A percentile compares a stretch with the other conserved stretches of the same genome.
Conservation (phyloP, 192 early-diverging fungal genomes). For the Coemansia sp. region DNA sequence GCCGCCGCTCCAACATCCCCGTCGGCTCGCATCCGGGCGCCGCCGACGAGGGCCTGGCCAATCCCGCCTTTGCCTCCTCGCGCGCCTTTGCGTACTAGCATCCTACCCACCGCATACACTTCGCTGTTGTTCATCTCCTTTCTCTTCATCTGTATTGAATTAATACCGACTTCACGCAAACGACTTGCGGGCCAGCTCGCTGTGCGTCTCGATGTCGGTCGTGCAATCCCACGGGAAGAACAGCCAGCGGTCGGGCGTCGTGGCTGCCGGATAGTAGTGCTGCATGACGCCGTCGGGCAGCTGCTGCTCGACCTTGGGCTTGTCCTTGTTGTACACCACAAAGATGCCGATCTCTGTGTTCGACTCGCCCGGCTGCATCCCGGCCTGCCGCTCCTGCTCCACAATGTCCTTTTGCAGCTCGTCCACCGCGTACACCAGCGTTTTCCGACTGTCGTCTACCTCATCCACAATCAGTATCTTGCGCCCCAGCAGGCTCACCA, state of each 20-base stretch:
- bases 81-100: constrained; percentile 12
- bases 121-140: too few species aligned
- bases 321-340: constrained; percentile 77
- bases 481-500: constrained; percentile 61
- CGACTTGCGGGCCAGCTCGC: constrained; percentile 41
- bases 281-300: constrained; percentile 58
- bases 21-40: constrained; percentile 22
- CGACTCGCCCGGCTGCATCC: constrained; percentile 34
- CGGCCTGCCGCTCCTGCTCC: constrained; percentile 45
- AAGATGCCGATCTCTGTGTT: constrained; percentile 65
- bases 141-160: too few species aligned
- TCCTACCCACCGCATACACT: background rate
- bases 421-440: constrained; percentile 66
- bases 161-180: too few species aligned
- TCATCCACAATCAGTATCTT: constrained; percentile 76
- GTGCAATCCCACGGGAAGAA: constrained; percentile 72
- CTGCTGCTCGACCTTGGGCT: constrained; percentile 61
- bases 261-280: constrained; percentile 66
- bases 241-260: constrained; percentile 71
- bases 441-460: constrained; percentile 72
- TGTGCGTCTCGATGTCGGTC: constrained; percentile 65
- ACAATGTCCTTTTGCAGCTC: constrained; percentile 69
- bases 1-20: constrained; percentile 35
- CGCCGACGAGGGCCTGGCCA: constrained; percentile 10
- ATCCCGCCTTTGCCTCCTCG: constrained; percentile 11